Conservation (phyloP, 495 filamentous ascomycete genomes). For the Cercophora samala region DNA sequence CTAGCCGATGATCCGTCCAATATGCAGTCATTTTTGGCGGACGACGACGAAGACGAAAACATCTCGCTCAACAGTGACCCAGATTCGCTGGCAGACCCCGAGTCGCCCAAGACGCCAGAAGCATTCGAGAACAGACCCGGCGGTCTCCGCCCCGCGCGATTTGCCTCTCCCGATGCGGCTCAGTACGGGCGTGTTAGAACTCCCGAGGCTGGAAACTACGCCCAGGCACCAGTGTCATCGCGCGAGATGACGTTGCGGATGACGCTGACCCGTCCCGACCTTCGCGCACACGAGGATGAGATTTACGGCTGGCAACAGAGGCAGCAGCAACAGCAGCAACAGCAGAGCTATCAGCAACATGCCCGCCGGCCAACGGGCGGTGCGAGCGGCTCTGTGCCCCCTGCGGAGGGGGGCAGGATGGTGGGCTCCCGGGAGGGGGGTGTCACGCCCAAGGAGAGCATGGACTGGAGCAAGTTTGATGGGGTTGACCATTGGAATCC, state of each 20-base stretch:
- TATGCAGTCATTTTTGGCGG: slow-evolving; percentile 48
- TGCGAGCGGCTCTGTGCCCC: slow-evolving; percentile 16
- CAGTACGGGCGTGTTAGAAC: slow-evolving; percentile 25
- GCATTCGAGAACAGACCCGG: slow-evolving; percentile 35
- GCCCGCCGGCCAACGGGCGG: slow-evolving; percentile 30
- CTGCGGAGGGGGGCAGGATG: background rate
- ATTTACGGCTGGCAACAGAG: slow-evolving; percentile 56
- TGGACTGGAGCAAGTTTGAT: slow-evolving; percentile 23
- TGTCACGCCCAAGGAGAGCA: slow-evolving; percentile 28
- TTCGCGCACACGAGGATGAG: slow-evolving; percentile 65
- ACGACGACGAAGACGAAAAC: slow-evolving; percentile 42
- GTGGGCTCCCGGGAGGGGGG: slow-evolving; percentile 19
- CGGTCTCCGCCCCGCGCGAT: slow-evolving; percentile 34
- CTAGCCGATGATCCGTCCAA: slow-evolving; percentile 36
- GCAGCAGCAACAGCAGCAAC: slow-evolving; percentile 38
- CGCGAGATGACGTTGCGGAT: slow-evolving; percentile 94
- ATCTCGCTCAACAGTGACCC: slow-evolving; percentile 47
- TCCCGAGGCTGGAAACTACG: slow-evolving; percentile 39
- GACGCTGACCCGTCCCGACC: slow-evolving; percentile 86
- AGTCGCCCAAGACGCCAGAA: slow-evolving; percentile 55
- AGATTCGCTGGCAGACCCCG: slow-evolving; percentile 48
- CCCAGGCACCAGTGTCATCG: slow-evolving; percentile 55
- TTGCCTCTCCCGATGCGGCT: slow-evolving; percentile 18
- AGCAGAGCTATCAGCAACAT: slow-evolving; percentile 27
- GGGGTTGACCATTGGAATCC: slow-evolving; percentile 28